phyloP scores from a whole-genome alignment of 495 filamentous ascomycete species.

The Podospora pseudopauciseta region DNA sequence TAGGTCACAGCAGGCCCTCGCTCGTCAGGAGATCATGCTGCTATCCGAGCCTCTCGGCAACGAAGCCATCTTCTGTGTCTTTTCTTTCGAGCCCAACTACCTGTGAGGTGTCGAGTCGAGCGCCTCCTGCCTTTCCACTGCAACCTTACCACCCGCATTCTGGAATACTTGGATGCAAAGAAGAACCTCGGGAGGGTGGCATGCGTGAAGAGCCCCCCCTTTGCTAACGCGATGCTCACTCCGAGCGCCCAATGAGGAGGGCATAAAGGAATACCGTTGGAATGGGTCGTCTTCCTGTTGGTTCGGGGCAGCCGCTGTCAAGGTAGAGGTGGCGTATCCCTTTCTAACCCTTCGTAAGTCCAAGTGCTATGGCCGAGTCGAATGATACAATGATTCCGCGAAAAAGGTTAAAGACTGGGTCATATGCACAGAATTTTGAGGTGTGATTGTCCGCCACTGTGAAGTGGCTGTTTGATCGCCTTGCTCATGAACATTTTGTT shows the following conservation, averaged over 20 bases:
- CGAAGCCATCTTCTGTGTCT: background rate
- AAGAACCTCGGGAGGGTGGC: background rate
- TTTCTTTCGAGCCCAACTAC: background rate
- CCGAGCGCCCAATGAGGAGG: constrained; percentile 3
- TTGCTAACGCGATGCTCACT: background rate
- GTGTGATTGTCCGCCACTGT: background rate
- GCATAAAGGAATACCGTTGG: constrained; percentile 11
- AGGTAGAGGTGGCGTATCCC: background rate
- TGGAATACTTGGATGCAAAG: background rate
- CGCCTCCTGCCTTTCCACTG: background rate
- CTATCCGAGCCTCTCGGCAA: constrained; percentile 2
- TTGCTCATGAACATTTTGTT: background rate
- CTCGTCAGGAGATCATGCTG: constrained; percentile 17
- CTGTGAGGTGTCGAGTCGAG: background rate
- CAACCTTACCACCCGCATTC: background rate
- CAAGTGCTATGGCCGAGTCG: background rate
- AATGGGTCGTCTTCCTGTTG: constrained; percentile 16
- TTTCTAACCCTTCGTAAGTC: background rate
- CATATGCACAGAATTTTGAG: background rate
- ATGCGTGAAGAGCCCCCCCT: background rate
- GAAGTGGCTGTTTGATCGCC: background rate
- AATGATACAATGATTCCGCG: background rate
- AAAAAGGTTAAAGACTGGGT: background rate
- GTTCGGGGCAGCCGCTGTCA: constrained; percentile 14
- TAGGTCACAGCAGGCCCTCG: constrained; percentile 7